Evolutionary conservation across 352 stramenopile species (phyloP).

Genomic region (Globisporangium viniferum): DNA sequence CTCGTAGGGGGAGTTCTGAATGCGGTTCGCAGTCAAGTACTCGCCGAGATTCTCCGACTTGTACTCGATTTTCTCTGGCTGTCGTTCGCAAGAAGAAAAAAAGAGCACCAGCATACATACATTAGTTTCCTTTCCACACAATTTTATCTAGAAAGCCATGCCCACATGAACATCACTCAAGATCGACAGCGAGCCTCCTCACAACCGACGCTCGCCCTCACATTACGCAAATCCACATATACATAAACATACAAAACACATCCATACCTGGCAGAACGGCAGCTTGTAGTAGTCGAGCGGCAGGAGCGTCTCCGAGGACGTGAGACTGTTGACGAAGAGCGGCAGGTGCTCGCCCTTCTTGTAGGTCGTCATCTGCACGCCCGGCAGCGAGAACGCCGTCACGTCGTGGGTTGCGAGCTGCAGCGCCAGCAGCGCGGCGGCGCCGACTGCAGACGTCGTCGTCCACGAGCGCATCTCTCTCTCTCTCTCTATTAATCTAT

Average conservation of each 20-base stretch:
- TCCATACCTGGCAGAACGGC: constrained; percentile 90
- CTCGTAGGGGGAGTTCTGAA: constrained; percentile 98
- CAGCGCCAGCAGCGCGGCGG: background rate
- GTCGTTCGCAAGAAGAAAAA: constrained; percentile 1
- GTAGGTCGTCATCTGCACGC: constrained; percentile 89
- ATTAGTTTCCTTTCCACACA: background rate
- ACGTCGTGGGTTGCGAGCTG: background rate
- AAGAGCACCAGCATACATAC: background rate
- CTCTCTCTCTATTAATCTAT: background rate
- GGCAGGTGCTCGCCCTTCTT: constrained; percentile 80
- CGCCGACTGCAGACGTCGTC: background rate
- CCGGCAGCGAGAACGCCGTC: constrained; percentile 66
- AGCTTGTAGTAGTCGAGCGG: constrained; percentile 98
- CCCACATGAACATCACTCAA: background rate
- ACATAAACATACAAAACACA: background rate
- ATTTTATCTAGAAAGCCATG: background rate
- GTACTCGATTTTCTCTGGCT: constrained; percentile 91
- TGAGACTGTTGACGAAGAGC: constrained; percentile 94
- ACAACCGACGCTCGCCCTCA: too few species aligned
- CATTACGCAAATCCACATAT: too few species aligned
- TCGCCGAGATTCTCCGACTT: constrained; percentile 99
- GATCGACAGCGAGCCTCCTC: too few species aligned
- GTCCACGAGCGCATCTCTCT: constrained; percentile 6
- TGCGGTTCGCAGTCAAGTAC: constrained; percentile 98
- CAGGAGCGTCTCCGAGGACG: constrained; percentile 93